Conservation (phyloP, 257 asterid genomes). For the Verbascum thapsus region DNA sequence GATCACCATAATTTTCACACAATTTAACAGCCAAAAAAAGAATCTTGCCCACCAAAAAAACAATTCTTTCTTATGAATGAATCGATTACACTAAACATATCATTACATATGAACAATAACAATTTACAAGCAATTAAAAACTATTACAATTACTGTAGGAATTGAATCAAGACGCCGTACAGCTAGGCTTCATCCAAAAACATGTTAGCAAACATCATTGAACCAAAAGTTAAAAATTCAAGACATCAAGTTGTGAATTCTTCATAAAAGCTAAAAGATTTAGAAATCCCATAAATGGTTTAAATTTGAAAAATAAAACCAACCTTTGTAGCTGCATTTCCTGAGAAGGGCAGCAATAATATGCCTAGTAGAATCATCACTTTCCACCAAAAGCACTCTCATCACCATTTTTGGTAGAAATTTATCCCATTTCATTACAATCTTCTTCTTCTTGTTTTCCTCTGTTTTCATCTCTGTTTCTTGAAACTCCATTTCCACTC, state of each 20-base stretch:
- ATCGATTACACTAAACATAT: too few relatives aligned
- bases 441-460: slow-evolving; percentile 8
- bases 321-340: slow-evolving; percentile 95
- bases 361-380: slow-evolving; percentile 96
- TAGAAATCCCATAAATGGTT: not conserved
- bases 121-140: too few relatives aligned
- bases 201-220: not conserved
- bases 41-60: slow-evolving; percentile 26
- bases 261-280: not conserved
- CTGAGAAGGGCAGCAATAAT: slow-evolving; percentile 92
- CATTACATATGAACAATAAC: too few relatives aligned
- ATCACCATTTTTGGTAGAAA: slow-evolving; percentile 78
- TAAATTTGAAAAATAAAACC: slow-evolving; percentile 20
- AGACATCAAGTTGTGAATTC: slow-evolving; percentile 10
- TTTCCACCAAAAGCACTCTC: slow-evolving; percentile 85
- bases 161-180: too few relatives aligned
- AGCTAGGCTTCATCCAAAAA: too few relatives aligned
- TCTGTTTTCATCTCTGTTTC: slow-evolving; percentile 31
- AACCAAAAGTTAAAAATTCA: not conserved
- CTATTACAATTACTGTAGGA: too few relatives aligned
- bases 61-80: too few relatives aligned
- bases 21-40: slow-evolving; percentile 19
- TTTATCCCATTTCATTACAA: slow-evolving; percentile 68
- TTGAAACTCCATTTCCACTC: slow-evolving; percentile 36
- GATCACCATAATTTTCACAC: slow-evolving; percentile 22